Evolutionary conservation across 2,329 filamentous ascomycete species (phyloP), one percentile per base, ranked within the genome.

Genomic region (Aureobasidium namibiae): DNA sequence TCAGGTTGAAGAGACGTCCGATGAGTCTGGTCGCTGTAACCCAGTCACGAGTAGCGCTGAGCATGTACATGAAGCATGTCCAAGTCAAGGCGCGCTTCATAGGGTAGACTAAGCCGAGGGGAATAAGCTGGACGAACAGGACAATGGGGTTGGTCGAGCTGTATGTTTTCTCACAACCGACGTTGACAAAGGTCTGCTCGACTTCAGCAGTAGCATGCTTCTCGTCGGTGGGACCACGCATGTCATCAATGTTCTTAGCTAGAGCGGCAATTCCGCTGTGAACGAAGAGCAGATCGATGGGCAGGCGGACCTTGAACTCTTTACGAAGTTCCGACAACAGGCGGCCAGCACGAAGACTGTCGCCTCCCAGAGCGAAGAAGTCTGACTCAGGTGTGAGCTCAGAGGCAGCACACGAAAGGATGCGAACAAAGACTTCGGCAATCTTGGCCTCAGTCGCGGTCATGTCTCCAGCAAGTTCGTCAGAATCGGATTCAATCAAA

Each of bases 351-450:
- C 73, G 73, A 48, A 84, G 72, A 36, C 79, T 82, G 64, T 83
- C 80, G 18, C 81, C 80, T 6, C 80, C 80, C 16, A 81, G 71
- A 13, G 73, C 71, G 63, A 82, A 82, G 64, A 82, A 82, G 65
- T 81, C 78, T 0, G 76, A 75, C 1, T 73, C 66, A 0, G 65
- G 61, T 0, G 70, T 65, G 13, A 82, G 69, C 2, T 79, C 75
- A 2, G 68, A 66, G 1, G 69, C 64, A 1, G 71, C 66, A 13
- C 75, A 70, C 3, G 71, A 69, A 11, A 83, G 70, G 2, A 80
- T 72, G 2, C 74, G 67, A 8, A 77, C 75, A 59, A 82, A 81
- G 1, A 76, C 69, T 13, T 72, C 72, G 8, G 73, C 70, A 2
- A 82, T 73, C 31, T 71, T 72, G 8, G 70, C 69, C 45, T 78